A percentile compares a stretch with the other conserved stretches of the same genome.
These are phyloP conservation scores for Atkinsonella hypoxylon DNA, from an alignment of 2,329 filamentous ascomycete species.

Conservation along the genomic window DNA sequence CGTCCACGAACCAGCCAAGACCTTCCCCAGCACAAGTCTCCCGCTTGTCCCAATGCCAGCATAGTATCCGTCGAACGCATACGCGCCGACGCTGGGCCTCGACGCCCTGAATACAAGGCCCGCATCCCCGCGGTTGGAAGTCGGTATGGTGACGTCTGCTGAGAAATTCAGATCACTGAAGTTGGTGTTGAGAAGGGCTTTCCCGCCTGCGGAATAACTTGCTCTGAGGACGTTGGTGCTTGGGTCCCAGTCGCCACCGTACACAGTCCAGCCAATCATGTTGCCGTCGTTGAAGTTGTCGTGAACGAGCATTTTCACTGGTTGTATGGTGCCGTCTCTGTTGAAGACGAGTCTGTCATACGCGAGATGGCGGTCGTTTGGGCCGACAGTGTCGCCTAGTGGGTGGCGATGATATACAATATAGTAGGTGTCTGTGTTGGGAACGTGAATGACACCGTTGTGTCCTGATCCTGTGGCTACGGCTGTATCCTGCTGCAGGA, in stretches of 20 bases:
- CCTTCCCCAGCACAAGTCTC: conserved; percentile 13
- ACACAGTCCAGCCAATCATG: conserved; percentile 24
- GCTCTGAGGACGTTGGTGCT: conserved; percentile 12
- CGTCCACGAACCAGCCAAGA: conserved; percentile 6
- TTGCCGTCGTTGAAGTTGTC: conserved; percentile 29
- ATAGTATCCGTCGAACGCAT: conserved; percentile 17
- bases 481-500: conserved; percentile 27
- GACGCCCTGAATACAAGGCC: conserved; percentile 25
- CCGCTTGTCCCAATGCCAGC: conserved; percentile 17
- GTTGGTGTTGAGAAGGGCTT: conserved; percentile 24
- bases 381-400: conserved; percentile 27
- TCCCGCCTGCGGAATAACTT: conserved; percentile 9
- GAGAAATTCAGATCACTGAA: conserved; percentile 22
- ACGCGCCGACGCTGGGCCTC: conserved; percentile 6
- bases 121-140: conserved; percentile 13
- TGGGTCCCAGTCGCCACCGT: conserved; percentile 10
- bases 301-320: conserved; percentile 31
- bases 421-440: conserved; percentile 33
- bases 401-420: conserved; percentile 34
- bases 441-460: conserved; percentile 31
- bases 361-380: conserved; percentile 33
- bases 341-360: conserved; percentile 38
- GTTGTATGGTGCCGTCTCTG: conserved; percentile 27
- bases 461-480: conserved; percentile 32
- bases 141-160: conserved; percentile 14